These are phyloP conservation scores for Wickerhamiella kurtzmanii DNA, from an alignment of 805 yeast species.

Conservation along the genomic window DNA sequence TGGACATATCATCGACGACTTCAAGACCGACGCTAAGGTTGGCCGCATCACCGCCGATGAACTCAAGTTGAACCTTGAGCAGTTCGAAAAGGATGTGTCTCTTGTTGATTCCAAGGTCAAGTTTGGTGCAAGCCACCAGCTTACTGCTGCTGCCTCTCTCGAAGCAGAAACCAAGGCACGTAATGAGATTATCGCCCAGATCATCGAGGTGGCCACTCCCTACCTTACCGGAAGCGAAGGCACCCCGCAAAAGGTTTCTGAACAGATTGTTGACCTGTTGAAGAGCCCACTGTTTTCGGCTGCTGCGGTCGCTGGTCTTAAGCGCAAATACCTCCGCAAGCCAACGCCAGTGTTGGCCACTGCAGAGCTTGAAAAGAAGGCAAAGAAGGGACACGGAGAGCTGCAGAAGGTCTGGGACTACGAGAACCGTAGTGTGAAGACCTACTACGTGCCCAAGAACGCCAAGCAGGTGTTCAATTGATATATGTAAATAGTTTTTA, in stretches of 20 bases:
- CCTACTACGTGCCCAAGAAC: slow-evolving; percentile 27
- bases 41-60: slow-evolving; percentile 26
- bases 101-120: slow-evolving; percentile 24
- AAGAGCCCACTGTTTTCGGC: slow-evolving; percentile 29
- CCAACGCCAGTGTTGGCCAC: slow-evolving; percentile 41
- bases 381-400: slow-evolving; percentile 38
- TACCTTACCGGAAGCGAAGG: slow-evolving; percentile 15
- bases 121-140: slow-evolving; percentile 28
- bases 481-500: slow-evolving; percentile 12
- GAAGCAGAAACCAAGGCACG: slow-evolving; percentile 1
- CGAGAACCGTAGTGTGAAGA: slow-evolving; percentile 37
- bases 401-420: slow-evolving; percentile 51
- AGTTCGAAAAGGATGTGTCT: slow-evolving; percentile 26
- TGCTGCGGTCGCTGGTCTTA: slow-evolving; percentile 29
- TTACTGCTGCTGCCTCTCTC: slow-evolving; percentile 9
- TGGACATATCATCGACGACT: slow-evolving; percentile 31
- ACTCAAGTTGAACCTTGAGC: slow-evolving; percentile 24
- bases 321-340: slow-evolving; percentile 39
- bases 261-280: slow-evolving; percentile 29
- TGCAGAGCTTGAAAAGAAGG: slow-evolving; percentile 21
- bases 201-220: slow-evolving; percentile 15
- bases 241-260: slow-evolving; percentile 29
- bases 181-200: slow-evolving; percentile 9
- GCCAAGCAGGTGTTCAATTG: slow-evolving; percentile 17
- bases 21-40: slow-evolving; percentile 25